Evolutionary conservation across 2,329 filamentous ascomycete species (phyloP), one percentile per base, ranked within the genome.

Genomic region (Colletotrichum sp.): DNA sequence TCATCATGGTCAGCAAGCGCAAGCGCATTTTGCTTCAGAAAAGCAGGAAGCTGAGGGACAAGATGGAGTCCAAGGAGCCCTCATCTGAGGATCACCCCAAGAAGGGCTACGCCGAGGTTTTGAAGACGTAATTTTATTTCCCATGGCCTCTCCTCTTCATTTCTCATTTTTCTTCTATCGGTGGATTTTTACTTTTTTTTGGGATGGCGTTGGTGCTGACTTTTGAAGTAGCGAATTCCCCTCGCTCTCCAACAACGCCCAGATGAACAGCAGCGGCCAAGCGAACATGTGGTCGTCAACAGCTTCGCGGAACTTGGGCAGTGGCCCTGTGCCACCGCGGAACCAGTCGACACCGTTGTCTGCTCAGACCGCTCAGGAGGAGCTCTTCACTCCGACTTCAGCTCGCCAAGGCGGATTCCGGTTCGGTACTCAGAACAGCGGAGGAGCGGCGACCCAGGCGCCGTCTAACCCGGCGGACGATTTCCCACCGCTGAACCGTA

Each of bases 221-320:
- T 72, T 71, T 43, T 77, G 32, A 75, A 68, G 65, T 76, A 94
- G 92, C 76, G 92, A 94, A 81, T 94, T 94, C 71, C 92, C 92
- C 10, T 92, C 92, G 26, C 83, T 94, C 79, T 93, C 91, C 67
- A 92, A 91, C 80, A 92, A 90, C 78, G 86, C 90, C 60, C 90
- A 91, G 80, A 83, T 91, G 58, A 84, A 88, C 32, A 89, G 83
- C 74, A 82, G 87, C 8, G 88, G 82, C 61, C 88, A 88, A 77
- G 84, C 87, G 16, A 89, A 89, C 7, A 86, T 92, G 83, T 92
- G 91, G 91, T 88, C 90, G 57, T 85, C 86, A 30, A 85, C 86
- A 77, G 87, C 87, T 8, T 85, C 88, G 21, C 86, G 90, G 77
- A 89, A 85, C 73, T 82, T 90, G 72, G 73, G 64, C 16, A 85